These are phyloP conservation scores for Pseudoneurospora amorphoporcata DNA, from an alignment of 495 filamentous ascomycete genomes.

Conservation along the genomic window DNA sequence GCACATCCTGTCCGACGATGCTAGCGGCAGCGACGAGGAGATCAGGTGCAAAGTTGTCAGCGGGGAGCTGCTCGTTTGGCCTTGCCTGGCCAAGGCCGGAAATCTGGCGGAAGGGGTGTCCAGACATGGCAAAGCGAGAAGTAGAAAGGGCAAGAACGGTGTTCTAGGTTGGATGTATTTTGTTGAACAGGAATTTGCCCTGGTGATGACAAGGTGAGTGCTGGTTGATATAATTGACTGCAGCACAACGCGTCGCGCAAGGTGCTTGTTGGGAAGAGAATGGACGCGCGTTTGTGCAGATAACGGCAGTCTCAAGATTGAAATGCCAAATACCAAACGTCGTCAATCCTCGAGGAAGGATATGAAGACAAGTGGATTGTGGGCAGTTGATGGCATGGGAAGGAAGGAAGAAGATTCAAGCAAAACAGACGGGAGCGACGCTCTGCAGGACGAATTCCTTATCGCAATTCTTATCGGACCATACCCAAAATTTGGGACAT, in stretches of 20 bases:
- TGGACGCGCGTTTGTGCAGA: not conserved
- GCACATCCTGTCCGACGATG: not conserved
- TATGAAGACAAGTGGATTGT: not conserved
- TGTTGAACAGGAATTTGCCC: not conserved
- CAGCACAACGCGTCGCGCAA: not conserved
- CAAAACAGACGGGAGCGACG: not conserved
- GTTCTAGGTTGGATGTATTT: not conserved
- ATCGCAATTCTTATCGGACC: not conserved
- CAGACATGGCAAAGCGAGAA: conserved; percentile 29
- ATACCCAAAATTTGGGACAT: not conserved
- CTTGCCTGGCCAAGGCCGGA: conserved; percentile 28
- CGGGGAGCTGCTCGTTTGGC: conserved; percentile 17
- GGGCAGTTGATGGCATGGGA: not conserved
- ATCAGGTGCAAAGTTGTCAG: conserved; percentile 14
- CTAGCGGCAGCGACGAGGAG: conserved; percentile 11
- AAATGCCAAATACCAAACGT: not conserved
- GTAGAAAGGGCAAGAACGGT: not conserved
- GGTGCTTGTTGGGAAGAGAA: not conserved
- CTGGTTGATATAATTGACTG: not conserved
- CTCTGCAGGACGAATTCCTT: not conserved
- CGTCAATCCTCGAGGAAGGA: not conserved
- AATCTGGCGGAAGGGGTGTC: conserved; percentile 26
- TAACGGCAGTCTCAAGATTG: not conserved
- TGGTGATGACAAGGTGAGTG: not conserved
- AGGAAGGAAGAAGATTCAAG: not conserved